phyloP scores from a whole-genome alignment of 2,329 filamentous ascomycete genomes.

The Colletotrichum orchidophilum region DNA sequence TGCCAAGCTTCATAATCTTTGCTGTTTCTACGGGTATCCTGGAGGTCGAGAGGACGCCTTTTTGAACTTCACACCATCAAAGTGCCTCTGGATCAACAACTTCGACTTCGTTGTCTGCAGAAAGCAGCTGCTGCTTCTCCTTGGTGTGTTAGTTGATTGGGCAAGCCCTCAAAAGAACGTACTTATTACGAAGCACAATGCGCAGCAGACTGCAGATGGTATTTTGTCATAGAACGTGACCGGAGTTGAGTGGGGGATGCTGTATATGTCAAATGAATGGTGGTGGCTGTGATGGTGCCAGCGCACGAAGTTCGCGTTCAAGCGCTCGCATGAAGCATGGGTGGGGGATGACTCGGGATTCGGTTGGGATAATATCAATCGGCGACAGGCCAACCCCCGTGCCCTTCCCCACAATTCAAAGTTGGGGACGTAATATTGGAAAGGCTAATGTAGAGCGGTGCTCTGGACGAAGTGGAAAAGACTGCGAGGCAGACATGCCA shows the following conservation, averaged over 20 bases:
- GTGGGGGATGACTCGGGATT: conserved; percentile 25
- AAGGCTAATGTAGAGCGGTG: neutral
- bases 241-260: conserved; percentile 13
- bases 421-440: conserved; percentile 1
- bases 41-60: no score
- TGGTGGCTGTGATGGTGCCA: conserved; percentile 30
- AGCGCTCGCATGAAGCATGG: conserved; percentile 19
- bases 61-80: neutral
- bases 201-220: neutral
- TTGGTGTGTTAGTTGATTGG: neutral
- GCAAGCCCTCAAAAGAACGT: conserved; percentile 1
- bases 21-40: neutral
- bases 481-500: neutral
- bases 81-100: neutral
- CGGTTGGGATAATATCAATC: conserved; percentile 16
- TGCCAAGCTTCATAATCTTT: neutral
- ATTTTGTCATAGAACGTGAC: neutral
- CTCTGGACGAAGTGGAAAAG: neutral
- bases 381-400: neutral
- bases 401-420: conserved; percentile 26
- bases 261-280: conserved; percentile 3
- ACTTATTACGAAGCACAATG: conserved; percentile 7
- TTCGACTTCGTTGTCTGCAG: neutral
- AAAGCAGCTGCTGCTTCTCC: neutral
- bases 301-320: conserved; percentile 11